A percentile compares a stretch with the other conserved stretches of the same genome.
Evolutionary conservation across 2,329 filamentous ascomycete species (phyloP).

Genomic region (Elsinoe necatrix): DNA sequence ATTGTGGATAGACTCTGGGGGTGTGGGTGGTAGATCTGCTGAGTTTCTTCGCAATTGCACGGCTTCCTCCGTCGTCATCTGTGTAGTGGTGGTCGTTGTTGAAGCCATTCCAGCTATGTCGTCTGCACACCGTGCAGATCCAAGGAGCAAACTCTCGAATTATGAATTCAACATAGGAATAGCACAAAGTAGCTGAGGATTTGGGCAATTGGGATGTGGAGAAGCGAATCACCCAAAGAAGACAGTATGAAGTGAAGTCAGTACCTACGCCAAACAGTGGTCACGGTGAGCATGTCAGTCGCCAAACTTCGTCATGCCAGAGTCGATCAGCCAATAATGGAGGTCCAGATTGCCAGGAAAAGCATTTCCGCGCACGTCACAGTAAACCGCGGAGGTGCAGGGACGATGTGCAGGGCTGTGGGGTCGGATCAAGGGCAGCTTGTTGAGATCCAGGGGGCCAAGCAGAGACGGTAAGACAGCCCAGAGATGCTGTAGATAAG

Average conservation of each 20-base stretch:
- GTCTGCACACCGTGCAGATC: neutral
- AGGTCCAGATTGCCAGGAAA: neutral
- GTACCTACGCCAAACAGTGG: neutral
- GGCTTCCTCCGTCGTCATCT: slow-evolving; percentile 21
- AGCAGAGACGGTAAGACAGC: slow-evolving; percentile 9
- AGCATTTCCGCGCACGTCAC: slow-evolving; percentile 12
- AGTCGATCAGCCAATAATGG: neutral
- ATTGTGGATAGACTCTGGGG: slow-evolving; percentile 29
- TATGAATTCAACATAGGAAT: neutral
- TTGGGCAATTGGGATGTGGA: neutral
- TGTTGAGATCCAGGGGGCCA: slow-evolving; percentile 9
- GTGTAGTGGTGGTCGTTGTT: slow-evolving; percentile 16
- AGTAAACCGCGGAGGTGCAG: slow-evolving; percentile 14
- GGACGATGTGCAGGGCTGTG: neutral
- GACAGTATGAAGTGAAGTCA: neutral
- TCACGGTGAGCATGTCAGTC: neutral
- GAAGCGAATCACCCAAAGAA: neutral
- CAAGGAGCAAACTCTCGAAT: neutral
- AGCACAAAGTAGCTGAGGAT: no score
- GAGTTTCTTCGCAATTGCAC: slow-evolving; percentile 21
- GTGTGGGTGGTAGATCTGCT: slow-evolving; percentile 29
- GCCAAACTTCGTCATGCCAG: neutral
- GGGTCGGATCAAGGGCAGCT: neutral
- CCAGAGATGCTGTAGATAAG: slow-evolving; percentile 2
- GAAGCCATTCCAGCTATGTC: neutral